Evolutionary conservation across 345 rosid genomes (phyloP).

Genomic region (Salix brachista): DNA sequence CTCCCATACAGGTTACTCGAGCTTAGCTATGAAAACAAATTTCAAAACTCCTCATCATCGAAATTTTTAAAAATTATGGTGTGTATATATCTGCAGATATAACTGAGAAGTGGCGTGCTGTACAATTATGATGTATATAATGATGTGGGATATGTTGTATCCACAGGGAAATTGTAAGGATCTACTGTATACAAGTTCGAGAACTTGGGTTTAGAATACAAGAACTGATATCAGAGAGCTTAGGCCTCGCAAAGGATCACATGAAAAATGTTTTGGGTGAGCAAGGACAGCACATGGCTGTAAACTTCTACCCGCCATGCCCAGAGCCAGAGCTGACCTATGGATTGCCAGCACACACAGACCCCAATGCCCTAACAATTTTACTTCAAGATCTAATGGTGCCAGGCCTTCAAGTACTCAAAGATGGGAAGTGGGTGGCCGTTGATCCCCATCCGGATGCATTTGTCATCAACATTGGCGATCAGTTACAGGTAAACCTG

Average conservation of each 20-base stretch:
- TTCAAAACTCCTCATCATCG: no score
- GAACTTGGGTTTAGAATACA: conserved; percentile 52
- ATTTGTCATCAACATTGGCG: conserved; percentile 84
- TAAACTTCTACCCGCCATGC: conserved; percentile 87
- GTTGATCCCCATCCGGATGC: conserved; percentile 74
- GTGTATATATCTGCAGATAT: no score
- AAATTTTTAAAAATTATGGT: no score
- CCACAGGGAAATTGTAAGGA: conserved; percentile 55
- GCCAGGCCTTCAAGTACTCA: conserved; percentile 79
- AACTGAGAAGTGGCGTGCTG: background rate
- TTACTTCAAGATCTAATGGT: conserved; percentile 76
- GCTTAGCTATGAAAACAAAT: background rate
- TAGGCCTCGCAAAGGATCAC: conserved; percentile 59
- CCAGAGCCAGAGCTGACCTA: conserved; percentile 88
- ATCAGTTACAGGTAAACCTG: conserved; percentile 65
- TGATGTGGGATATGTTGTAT: background rate
- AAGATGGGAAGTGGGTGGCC: conserved; percentile 70
- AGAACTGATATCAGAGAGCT: conserved; percentile 86
- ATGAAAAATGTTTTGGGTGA: conserved; percentile 53
- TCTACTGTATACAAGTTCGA: conserved; percentile 57
- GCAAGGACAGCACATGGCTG: conserved; percentile 97
- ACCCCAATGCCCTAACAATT: conserved; percentile 84
- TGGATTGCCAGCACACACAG: conserved; percentile 87
- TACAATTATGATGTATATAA: background rate
- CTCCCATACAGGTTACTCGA: no score